Evolutionary conservation across 345 rosid genomes (phyloP).

Genomic region (Gossypium raimondii): DNA sequence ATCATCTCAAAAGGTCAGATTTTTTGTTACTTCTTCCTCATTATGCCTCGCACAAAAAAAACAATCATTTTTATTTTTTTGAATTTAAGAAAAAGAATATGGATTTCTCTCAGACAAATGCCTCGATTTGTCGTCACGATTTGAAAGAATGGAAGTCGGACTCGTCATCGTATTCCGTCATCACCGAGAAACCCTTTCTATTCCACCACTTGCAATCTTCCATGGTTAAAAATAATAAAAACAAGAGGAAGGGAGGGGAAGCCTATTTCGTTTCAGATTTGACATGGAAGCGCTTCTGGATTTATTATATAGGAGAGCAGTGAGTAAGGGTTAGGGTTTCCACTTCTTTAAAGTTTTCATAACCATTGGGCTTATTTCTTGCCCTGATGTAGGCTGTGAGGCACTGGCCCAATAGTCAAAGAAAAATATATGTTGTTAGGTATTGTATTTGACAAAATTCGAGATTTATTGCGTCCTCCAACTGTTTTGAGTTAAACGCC

Average conservation of each 20-base stretch:
- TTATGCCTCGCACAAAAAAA: slow-evolving; percentile 13
- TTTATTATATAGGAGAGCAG: background rate
- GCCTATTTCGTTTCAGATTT: background rate
- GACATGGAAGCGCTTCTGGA: background rate
- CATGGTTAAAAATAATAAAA: too few species aligned
- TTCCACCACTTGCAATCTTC: too few species aligned
- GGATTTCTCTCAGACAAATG: slow-evolving; percentile 64
- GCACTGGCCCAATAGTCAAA: background rate
- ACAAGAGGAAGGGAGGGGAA: too few species aligned
- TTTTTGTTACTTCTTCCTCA: slow-evolving; percentile 37
- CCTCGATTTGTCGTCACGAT: slow-evolving; percentile 63
- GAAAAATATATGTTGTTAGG: too few species aligned
- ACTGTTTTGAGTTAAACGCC: too few species aligned
- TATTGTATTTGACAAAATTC: too few species aligned
- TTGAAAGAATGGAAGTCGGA: slow-evolving; percentile 53
- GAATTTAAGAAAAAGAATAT: too few species aligned
- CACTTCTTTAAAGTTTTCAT: background rate
- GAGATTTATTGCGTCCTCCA: too few species aligned
- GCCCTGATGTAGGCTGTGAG: too few species aligned
- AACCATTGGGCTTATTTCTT: background rate
- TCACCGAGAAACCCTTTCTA: slow-evolving; percentile 38
- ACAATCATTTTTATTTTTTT: background rate
- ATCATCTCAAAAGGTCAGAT: slow-evolving; percentile 33
- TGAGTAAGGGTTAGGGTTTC: background rate
- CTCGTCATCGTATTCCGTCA: slow-evolving; percentile 59